Evolutionary conservation across 1,284 basidiomycete species (phyloP), one percentile per base, ranked within the genome.

Genomic region (Heterobasidion parviporum): DNA sequence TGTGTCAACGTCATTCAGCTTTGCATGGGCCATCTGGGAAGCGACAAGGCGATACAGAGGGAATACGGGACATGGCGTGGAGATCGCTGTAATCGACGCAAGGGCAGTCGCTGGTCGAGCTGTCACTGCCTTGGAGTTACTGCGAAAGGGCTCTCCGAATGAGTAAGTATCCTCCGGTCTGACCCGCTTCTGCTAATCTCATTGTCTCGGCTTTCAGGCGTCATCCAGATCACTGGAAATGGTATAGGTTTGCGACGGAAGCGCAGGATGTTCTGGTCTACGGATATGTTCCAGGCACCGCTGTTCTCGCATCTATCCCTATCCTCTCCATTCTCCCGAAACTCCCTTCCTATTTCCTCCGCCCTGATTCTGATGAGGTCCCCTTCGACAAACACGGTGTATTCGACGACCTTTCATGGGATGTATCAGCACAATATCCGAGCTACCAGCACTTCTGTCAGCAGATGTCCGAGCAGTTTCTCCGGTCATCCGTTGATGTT

Each of bases 1-100:
- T 60, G 78, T 89, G 45, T 85, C 87, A 2, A 78, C 85, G 1
- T 87, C 87, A 1, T 89, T 89, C 66, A 89, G 83, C 68, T 86
- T 89, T 62, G 80, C 77, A 36, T 89, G 87, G 87, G 82, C 86
- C 12, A 75, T 89, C 38, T 89, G 86, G 86, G 87, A 89, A 64
- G 87, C 87, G 6, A 75, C 85, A n/a, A 73, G 84, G 57, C 79
- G 87, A 20, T 87, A 87, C 63, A 80, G 83, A 61, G 68, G 75
- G 43, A 80, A 80, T 43, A 70, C 87, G 56, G 89, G 89, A 67
- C 83, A 87, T 59, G 81, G 85, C 55, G 72, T 89, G 20, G 78
- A 89, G 66, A 87, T 89, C 59, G 87, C 87, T 10, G 72, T 89
- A 55, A 89, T 89, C 64, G 86, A 89, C 71, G 81, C 85, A 1